Evolutionary conservation across 1,139 yeast species (phyloP).

Genomic region (Suhomyces coccinellae): DNA sequence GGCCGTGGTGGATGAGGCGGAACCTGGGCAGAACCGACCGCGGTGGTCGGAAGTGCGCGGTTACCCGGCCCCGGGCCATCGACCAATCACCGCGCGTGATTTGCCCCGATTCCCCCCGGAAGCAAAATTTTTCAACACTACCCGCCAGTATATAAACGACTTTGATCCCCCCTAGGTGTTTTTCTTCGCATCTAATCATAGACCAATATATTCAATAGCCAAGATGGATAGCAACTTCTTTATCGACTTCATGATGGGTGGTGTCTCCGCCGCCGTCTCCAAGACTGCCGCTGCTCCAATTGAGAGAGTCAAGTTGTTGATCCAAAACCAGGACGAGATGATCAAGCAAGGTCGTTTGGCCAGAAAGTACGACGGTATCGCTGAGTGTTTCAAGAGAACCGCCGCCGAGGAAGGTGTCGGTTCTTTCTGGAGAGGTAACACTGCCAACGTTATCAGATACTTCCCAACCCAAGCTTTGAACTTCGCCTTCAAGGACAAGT

Average conservation of each 20-base stretch:
- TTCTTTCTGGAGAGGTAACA: constrained; percentile 60
- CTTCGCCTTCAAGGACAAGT: constrained; percentile 56
- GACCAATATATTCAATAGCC: constrained; percentile 16
- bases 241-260: constrained; percentile 52
- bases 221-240: constrained; percentile 22
- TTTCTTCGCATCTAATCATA: constrained; percentile 11
- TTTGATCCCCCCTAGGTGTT: constrained; percentile 9
- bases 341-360: constrained; percentile 55
- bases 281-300: constrained; percentile 58
- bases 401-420: constrained; percentile 53
- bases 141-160: constrained; percentile 10
- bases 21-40: constrained; percentile 2
- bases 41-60: constrained; percentile 3
- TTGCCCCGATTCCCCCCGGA: constrained; percentile 15
- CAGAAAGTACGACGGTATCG: constrained; percentile 51
- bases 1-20: constrained; percentile 6
- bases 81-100: constrained; percentile 9
- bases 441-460: constrained; percentile 56
- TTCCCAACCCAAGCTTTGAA: constrained; percentile 58
- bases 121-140: constrained; percentile 12
- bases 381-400: constrained; percentile 53
- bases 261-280: constrained; percentile 59
- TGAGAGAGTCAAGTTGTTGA: constrained; percentile 55
- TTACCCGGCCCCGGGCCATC: constrained; percentile 10
- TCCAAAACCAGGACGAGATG: constrained; percentile 57